These are phyloP conservation scores for Plasmodium reichenowi DNA, from an alignment of 169 alveolate species.

Conservation along the genomic window DNA sequence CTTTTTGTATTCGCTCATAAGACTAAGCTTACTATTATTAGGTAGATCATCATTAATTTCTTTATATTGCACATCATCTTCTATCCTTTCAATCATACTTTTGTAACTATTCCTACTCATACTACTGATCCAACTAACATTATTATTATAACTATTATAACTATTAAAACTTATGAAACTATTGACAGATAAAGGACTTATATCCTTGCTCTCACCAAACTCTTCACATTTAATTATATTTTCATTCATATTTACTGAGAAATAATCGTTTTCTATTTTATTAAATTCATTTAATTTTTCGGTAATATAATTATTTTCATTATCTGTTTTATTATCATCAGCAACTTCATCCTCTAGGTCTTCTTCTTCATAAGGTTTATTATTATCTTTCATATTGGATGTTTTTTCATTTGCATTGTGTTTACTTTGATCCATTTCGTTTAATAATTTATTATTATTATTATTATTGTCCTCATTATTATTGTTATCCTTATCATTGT, in stretches of 20 bases:
- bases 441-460: conserved; percentile 25
- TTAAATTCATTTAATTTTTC: conserved; percentile 18
- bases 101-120: not conserved
- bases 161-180: not conserved
- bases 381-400: too few relatives aligned
- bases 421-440: not conserved
- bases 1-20: not conserved
- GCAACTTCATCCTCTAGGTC: not conserved
- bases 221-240: conserved; percentile 9
- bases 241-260: not conserved
- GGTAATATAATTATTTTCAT: not conserved
- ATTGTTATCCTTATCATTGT: too few relatives aligned
- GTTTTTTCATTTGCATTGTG: not conserved
- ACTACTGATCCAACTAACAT: not conserved
- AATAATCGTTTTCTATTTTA: conserved; percentile 35
- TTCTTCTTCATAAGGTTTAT: not conserved
- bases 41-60: not conserved
- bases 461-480: conserved; percentile 9
- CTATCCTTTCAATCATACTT: not conserved
- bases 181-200: not conserved
- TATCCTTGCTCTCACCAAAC: not conserved
- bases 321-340: not conserved
- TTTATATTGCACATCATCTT: not conserved
- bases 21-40: not conserved
- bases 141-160: not conserved